Conservation (phyloP, 2,329 filamentous ascomycete genomes). For the Epichloe scottii region DNA sequence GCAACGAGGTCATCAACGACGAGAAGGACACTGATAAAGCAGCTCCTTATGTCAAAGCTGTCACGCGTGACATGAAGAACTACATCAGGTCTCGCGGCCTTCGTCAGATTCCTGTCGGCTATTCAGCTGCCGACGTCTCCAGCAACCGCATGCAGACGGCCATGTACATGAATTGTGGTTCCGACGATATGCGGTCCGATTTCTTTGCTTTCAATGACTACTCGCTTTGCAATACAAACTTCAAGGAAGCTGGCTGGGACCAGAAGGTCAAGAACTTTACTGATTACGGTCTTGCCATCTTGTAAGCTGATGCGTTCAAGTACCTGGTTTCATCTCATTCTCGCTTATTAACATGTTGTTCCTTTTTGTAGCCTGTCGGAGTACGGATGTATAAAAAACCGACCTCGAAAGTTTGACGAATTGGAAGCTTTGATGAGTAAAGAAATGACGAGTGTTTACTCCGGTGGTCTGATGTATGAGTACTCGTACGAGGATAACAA, state of each 20-base stretch:
- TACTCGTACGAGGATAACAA: conserved; percentile 71
- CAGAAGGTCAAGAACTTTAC: conserved; percentile 80
- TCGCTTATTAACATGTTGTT: not conserved
- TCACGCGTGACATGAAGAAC: conserved; percentile 63
- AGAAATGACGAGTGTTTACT: conserved; percentile 84
- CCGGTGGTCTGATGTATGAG: conserved; percentile 91
- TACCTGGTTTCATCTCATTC: not conserved
- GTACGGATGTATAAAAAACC: conserved; percentile 78
- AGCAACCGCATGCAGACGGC: conserved; percentile 80
- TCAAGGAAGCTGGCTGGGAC: conserved; percentile 65
- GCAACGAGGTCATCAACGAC: conserved; percentile 70
- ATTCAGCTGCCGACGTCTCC: conserved; percentile 68
- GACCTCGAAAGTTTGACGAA: conserved; percentile 65
- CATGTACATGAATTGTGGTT: conserved; percentile 85
- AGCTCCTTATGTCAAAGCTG: conserved; percentile 66
- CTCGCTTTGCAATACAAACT: conserved; percentile 69
- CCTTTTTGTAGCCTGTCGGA: conserved; percentile 55
- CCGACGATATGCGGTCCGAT: conserved; percentile 71
- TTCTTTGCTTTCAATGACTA: conserved; percentile 89
- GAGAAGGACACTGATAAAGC: conserved; percentile 46
- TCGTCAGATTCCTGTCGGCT: conserved; percentile 60
- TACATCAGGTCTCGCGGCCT: conserved; percentile 52
- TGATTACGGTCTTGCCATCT: conserved; percentile 78
- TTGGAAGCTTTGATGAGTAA: conserved; percentile 64
- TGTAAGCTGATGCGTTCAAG: conserved; percentile 29